Conservation (phyloP, 495 filamentous ascomycete species). For the Cairneyella variabilis region DNA sequence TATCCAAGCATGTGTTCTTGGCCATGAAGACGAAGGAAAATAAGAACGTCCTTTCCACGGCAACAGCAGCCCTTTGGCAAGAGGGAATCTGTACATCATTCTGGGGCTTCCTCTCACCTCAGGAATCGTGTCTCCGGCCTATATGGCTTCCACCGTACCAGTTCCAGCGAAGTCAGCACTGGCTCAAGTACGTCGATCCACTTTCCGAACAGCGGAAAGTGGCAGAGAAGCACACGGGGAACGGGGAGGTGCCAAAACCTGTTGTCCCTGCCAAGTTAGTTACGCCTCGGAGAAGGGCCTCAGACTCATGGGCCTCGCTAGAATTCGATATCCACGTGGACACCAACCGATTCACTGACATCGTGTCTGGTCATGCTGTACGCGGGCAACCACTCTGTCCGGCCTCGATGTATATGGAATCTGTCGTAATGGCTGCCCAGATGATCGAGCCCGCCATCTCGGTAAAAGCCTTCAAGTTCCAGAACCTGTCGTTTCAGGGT, state of each 20-base stretch:
- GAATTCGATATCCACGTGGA: neutral
- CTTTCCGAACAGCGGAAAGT: neutral
- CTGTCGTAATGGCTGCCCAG: neutral
- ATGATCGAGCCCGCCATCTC: neutral
- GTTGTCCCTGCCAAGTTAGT: too few species aligned
- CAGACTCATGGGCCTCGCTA: neutral
- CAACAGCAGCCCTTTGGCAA: neutral
- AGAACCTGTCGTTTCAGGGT: neutral
- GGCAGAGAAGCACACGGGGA: neutral
- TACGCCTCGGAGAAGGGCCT: too few species aligned
- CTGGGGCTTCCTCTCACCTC: neutral
- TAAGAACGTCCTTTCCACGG: too few species aligned
- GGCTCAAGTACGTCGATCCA: neutral
- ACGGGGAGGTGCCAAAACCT: neutral
- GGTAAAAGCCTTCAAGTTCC: neutral
- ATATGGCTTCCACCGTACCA: slow-evolving; percentile 5
- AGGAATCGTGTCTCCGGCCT: neutral
- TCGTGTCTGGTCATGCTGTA: slow-evolving; percentile 1
- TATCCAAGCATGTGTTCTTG: too few species aligned
- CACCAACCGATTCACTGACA: neutral
- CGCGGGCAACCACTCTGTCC: slow-evolving; percentile 1
- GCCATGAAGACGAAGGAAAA: too few species aligned
- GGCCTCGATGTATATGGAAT: slow-evolving; percentile 5
- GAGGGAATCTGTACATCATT: neutral
- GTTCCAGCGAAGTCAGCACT: neutral